Conservation (phyloP, 768 basidiomycete genomes). For the Suillus subalutaceus region DNA sequence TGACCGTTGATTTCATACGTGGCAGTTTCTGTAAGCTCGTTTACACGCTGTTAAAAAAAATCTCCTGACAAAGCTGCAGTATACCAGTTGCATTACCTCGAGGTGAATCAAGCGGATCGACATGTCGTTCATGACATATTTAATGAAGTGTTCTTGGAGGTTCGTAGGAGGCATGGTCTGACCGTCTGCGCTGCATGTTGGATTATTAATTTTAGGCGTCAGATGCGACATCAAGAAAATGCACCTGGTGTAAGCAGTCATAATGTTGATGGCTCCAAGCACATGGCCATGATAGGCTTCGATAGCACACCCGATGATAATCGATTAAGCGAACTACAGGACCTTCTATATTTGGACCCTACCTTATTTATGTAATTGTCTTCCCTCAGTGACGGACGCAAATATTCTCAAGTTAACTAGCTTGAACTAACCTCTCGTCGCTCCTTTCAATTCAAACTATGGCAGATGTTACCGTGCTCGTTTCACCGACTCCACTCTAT, state of each 20-base stretch:
- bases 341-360: slow-evolving; percentile 3
- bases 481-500: slow-evolving; percentile 33
- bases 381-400: background rate
- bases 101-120: background rate
- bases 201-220: background rate
- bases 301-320: background rate
- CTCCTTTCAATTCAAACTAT: slow-evolving; percentile 17
- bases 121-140: background rate
- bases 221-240: background rate
- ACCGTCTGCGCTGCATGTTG: background rate
- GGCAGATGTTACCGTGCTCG: slow-evolving; percentile 37
- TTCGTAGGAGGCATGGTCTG: background rate
- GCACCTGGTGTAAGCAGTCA: background rate
- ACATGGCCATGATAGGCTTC: background rate
- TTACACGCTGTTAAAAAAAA: background rate
- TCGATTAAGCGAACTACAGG: background rate
- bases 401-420: background rate
- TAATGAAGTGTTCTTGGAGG: background rate
- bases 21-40: background rate
- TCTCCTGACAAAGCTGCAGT: background rate
- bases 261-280: background rate
- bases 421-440: slow-evolving; percentile 4
- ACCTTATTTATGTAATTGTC: background rate
- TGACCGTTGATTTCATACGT: background rate
- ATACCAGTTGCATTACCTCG: background rate